Conservation (phyloP, 129 eudicot genomes). For the Saussurea involucrata region DNA sequence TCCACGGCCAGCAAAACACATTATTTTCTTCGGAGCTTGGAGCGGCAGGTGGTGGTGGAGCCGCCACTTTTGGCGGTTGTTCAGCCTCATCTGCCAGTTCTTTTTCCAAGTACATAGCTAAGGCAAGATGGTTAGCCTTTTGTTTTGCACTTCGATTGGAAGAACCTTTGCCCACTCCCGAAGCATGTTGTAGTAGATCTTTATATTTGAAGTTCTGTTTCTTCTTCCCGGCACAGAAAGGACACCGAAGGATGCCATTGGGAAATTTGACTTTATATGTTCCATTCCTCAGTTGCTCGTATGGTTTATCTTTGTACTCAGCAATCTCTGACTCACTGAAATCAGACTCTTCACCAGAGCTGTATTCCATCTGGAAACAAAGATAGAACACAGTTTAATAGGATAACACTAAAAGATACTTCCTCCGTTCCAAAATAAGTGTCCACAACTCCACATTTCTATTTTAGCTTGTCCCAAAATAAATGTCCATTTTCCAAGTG, state of each 20-base stretch:
- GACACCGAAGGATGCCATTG: conserved; percentile 73
- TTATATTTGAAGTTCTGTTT: conserved; percentile 84
- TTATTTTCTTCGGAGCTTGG: conserved; percentile 39
- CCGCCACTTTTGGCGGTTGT: conserved; percentile 24
- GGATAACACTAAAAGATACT: background rate
- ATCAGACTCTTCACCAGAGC: conserved; percentile 82
- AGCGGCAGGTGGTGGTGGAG: conserved; percentile 31
- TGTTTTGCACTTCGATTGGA: conserved; percentile 77
- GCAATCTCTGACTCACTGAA: conserved; percentile 85
- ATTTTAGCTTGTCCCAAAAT: too few species aligned
- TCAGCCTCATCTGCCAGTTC: conserved; percentile 57
- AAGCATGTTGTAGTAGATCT: conserved; percentile 83
- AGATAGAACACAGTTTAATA: background rate
- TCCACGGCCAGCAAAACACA: conserved; percentile 78
- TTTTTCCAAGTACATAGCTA: conserved; percentile 55
- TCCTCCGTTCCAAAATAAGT: background rate
- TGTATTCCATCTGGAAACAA: conserved; percentile 53
- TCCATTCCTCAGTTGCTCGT: conserved; percentile 52
- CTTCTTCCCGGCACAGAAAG: conserved; percentile 95
- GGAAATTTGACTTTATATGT: conserved; percentile 56
- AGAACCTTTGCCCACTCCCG: conserved; percentile 81
- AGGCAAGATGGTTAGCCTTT: conserved; percentile 85
- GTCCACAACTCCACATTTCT: background rate
- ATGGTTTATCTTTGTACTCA: conserved; percentile 73
- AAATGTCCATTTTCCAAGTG: too few species aligned